Percentiles rank a stretch among this genome's conserved stretches.
These are phyloP conservation scores for Pseudotsuga menziesii DNA, from an alignment of 75 land plant species.

Conservation along the genomic window DNA sequence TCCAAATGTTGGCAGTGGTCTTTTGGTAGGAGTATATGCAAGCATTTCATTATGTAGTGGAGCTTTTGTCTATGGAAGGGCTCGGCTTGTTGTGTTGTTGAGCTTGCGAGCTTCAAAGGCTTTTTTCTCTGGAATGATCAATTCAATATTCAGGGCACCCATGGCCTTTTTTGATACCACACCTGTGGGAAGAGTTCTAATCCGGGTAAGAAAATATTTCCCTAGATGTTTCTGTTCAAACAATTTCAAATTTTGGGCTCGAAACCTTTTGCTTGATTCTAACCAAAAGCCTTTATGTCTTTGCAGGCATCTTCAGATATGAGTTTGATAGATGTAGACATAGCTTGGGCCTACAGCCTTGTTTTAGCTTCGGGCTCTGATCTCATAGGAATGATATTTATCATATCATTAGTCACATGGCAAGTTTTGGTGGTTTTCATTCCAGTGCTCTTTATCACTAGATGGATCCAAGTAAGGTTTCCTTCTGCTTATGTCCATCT, in stretches of 20 bases:
- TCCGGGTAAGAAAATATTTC: conserved; percentile 47
- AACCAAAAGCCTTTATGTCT: conserved; percentile 1
- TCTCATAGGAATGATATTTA: conserved; percentile 32
- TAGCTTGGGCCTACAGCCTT: conserved; percentile 43
- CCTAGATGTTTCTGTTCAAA: not conserved
- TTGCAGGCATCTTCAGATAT: conserved; percentile 68
- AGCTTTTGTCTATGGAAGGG: conserved; percentile 43
- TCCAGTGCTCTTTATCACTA: conserved; percentile 33
- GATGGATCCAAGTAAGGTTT: conserved; percentile 60
- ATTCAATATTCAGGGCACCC: conserved; percentile 69
- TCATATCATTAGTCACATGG: conserved; percentile 79
- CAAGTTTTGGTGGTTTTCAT: conserved; percentile 60
- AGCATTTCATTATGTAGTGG: conserved; percentile 40
- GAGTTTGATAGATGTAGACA: conserved; percentile 66
- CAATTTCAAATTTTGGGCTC: not conserved
- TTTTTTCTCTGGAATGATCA: conserved; percentile 55
- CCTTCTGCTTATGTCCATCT: conserved; percentile 8
- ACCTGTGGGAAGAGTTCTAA: conserved; percentile 73
- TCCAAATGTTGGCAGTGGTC: conserved; percentile 16
- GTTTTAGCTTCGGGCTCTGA: conserved; percentile 32
- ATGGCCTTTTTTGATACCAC: conserved; percentile 87
- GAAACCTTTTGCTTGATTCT: not conserved
- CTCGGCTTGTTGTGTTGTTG: conserved; percentile 27
- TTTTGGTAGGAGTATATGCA: conserved; percentile 55
- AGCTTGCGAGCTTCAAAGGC: conserved; percentile 67